Evolutionary conservation across 495 filamentous ascomycete genomes (phyloP), one percentile per base, ranked within the genome.

Genomic region (Daldinia loculata): DNA sequence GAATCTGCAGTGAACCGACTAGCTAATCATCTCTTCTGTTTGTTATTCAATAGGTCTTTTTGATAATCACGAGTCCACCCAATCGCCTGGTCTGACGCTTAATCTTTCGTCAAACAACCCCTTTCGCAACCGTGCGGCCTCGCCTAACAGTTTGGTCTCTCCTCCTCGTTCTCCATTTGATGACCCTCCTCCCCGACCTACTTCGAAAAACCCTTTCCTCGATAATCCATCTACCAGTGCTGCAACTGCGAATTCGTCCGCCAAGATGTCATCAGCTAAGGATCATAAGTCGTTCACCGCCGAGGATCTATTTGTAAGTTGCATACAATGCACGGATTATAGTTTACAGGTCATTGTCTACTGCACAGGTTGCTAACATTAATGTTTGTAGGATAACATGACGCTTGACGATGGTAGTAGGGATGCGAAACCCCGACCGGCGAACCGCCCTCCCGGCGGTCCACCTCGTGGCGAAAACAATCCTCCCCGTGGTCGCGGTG

Each of bases 41-140:
- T 76, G 61, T 66, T 14, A 36, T 56, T 19, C 66, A 67, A 66
- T 76, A 74, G 71, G 72, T 72, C 78, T 75, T 29, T 63, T 58
- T 80, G 80, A 80, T 73, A 79, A 73, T 66, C 30, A 52, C 29
- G 78, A 72, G 32, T 64, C 65, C 57, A 26, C 61, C 61, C 78
- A 74, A 71, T 83, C 87, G 56, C 79, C 87, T 38, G 84, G 83
- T 52, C 78, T 86, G 75, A 76, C 85, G 14, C 81, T 89, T 77
- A 91, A 89, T 75, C 86, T 95, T 75, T 87, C 89, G 66, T 98
- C 95, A 69, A 98, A 98, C 85, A 99, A 99, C 76, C 95, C 95
- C n/a, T 99, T 99, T 79, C 91, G 95, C 83, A 97, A 97, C 80
- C 91, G 92, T 71, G 90, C 92, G 51, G 82, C 87, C 7, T 95